Base-by-base conservation (phyloP, 352 stramenopile species). In the Globisporangium polare region DNA sequence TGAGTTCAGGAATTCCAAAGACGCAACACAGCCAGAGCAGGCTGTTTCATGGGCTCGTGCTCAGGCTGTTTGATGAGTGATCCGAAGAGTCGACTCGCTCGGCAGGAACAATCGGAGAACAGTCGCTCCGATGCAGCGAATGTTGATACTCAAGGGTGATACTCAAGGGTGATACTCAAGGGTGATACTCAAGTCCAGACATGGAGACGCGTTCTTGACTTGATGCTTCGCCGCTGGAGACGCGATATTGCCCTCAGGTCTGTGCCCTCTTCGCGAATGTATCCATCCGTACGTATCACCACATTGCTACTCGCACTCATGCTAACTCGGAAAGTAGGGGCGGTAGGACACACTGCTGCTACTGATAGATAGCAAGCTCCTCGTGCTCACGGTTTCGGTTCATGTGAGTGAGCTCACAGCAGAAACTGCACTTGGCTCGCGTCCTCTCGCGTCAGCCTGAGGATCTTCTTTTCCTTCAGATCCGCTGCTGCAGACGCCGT, bases 391-490 rank as follows among this genome's bases (percentile, higher is more conserved):
- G 33, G 15, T 39, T 39, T 15, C 33, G 33, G 33, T 17, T 17
- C 29, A 17, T 39, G 33, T 15, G 33, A 5, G 33, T 39, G 33
- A 39, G 33, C 47, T 70, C 63, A 93, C 37, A 93, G 69, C 17
- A 91, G 57, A 47, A 93, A 93, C 55, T 93, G 79, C 35, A 93
- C 84, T 73, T 93, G 82, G 24, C 82, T 93, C 1, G 80, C 84
- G 64, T 93, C 84, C 67, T 93, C 84, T 27, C 84, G 77, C 26
- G 80, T 93, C 27, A 93, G 69, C 1, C 82, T 75, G 10, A 93
- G 60, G 35, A 91, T 83, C 41, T 82, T 75, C 42, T 87, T 81
- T 26, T 75, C 78, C 42, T 53, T 77, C 27, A 41, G 54, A 18
- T 53, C 63, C 49, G 39, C 57, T n/a, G 42, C 39, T 53, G 33